These are phyloP conservation scores for Chenopodium quinoa DNA, from an alignment of 148 eudicot genomes.

Conservation along the genomic window DNA sequence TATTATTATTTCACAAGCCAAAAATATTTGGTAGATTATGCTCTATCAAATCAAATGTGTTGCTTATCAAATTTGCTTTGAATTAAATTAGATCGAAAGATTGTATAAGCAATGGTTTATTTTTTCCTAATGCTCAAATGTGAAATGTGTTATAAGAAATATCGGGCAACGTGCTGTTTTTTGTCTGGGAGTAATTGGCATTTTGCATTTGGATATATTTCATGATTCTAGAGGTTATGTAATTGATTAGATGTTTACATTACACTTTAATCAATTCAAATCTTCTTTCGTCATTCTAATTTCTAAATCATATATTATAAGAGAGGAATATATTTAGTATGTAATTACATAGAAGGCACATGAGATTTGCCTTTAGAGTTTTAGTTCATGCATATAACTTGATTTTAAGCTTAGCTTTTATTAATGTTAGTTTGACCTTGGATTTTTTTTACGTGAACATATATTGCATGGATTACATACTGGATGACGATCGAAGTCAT, in stretches of 20 bases:
- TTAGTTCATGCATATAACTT: neutral
- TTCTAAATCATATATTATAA: neutral
- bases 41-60: neutral
- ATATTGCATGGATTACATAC: neutral
- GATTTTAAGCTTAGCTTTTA: neutral
- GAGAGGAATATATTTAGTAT: neutral
- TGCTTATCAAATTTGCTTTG: neutral
- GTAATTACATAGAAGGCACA: slow-evolving; percentile 1
- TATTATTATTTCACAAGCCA: too few relatives aligned
- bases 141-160: neutral
- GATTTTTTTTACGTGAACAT: neutral
- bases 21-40: neutral
- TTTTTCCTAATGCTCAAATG: too few relatives aligned
- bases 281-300: neutral
- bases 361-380: neutral
- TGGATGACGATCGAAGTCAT: neutral
- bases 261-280: slow-evolving; percentile 5
- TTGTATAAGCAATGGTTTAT: neutral
- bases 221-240: neutral
- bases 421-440: neutral
- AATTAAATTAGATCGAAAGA: neutral
- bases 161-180: neutral
- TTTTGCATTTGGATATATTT: slow-evolving; percentile 23
- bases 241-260: neutral
- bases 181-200: slow-evolving; percentile 33